Evolutionary conservation across 2,329 filamentous ascomycete species (phyloP).

Genomic region (Penicillium janthinellum): DNA sequence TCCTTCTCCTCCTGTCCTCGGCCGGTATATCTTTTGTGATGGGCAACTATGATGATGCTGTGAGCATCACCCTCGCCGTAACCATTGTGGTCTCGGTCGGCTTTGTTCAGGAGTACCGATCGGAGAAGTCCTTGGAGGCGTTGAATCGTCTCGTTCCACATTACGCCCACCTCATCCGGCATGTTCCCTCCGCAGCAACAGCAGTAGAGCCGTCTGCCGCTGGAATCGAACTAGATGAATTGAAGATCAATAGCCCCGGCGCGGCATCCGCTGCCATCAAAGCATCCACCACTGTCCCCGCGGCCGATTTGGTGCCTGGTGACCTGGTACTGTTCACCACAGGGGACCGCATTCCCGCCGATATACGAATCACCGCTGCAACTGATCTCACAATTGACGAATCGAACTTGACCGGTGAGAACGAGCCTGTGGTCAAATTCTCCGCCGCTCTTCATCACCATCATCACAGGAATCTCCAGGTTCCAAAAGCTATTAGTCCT

Average conservation of each 20-base stretch:
- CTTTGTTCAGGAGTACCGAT: slow-evolving; percentile 96
- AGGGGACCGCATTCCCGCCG: slow-evolving; percentile 92
- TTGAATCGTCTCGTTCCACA: slow-evolving; percentile 92
- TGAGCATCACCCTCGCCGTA: slow-evolving; percentile 94
- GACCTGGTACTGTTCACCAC: slow-evolving; percentile 94
- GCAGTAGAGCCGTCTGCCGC: slow-evolving; percentile 23
- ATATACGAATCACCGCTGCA: slow-evolving; percentile 89
- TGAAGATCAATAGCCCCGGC: slow-evolving; percentile 52
- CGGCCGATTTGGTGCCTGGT: slow-evolving; percentile 83
- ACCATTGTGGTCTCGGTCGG: slow-evolving; percentile 96
- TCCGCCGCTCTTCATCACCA: slow-evolving; percentile 59
- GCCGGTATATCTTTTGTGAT: slow-evolving; percentile 86
- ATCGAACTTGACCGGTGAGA: slow-evolving; percentile 95
- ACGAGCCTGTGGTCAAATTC: slow-evolving; percentile 83
- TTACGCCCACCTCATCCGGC: slow-evolving; percentile 89
- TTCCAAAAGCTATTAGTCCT: slow-evolving; percentile 39
- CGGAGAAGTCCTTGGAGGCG: slow-evolving; percentile 95
- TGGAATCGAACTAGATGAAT: slow-evolving; percentile 49
- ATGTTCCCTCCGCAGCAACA: slow-evolving; percentile 34
- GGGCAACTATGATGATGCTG: slow-evolving; percentile 89
- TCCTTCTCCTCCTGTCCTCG: slow-evolving; percentile 85
- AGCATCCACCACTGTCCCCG: slow-evolving; percentile 81
- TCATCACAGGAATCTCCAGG: slow-evolving; percentile 34
- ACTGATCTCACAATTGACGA: slow-evolving; percentile 92
- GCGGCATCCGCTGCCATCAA: slow-evolving; percentile 66